Evolutionary conservation across 768 basidiomycete genomes (phyloP).

Genomic region (Mycena galopus): DNA sequence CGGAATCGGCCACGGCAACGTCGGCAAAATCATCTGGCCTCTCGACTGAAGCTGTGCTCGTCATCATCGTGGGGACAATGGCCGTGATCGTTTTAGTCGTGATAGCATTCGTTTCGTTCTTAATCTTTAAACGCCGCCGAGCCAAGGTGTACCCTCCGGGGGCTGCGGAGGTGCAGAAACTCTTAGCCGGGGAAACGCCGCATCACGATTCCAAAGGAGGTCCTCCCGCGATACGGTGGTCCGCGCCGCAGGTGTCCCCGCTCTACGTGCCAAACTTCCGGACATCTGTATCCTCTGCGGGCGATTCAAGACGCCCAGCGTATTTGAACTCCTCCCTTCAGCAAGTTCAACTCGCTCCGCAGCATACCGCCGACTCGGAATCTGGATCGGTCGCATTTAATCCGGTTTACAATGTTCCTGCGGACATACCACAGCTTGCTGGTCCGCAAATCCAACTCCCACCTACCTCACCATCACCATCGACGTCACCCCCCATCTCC

Average conservation of each 20-base stretch:
- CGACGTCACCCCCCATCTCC: background rate
- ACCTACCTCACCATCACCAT: background rate
- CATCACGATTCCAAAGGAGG: conserved; percentile 8
- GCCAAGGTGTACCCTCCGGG: conserved; percentile 6
- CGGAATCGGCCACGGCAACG: background rate
- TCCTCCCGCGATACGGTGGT: background rate
- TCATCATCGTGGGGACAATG: conserved; percentile 27
- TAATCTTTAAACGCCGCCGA: conserved; percentile 24
- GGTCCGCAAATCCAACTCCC: background rate
- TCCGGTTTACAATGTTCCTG: conserved; percentile 21
- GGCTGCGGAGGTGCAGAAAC: conserved; percentile 22
- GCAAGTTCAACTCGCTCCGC: background rate
- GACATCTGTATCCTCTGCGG: background rate
- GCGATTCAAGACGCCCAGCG: conserved; percentile 10
- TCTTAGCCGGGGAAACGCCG: conserved; percentile 12
- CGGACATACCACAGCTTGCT: background rate
- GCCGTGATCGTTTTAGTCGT: conserved; percentile 23
- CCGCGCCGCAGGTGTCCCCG: background rate
- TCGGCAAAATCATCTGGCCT: background rate
- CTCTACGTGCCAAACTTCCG: background rate
- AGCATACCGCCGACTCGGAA: background rate
- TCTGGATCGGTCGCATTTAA: conserved; percentile 6
- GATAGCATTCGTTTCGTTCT: conserved; percentile 17
- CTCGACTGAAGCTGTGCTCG: conserved; percentile 16
- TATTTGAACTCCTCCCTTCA: conserved; percentile 25